Percentiles rank a stretch among this genome's conserved stretches.
Evolutionary conservation across 495 filamentous ascomycete species (phyloP).

Genomic region (Neurospora sp.): DNA sequence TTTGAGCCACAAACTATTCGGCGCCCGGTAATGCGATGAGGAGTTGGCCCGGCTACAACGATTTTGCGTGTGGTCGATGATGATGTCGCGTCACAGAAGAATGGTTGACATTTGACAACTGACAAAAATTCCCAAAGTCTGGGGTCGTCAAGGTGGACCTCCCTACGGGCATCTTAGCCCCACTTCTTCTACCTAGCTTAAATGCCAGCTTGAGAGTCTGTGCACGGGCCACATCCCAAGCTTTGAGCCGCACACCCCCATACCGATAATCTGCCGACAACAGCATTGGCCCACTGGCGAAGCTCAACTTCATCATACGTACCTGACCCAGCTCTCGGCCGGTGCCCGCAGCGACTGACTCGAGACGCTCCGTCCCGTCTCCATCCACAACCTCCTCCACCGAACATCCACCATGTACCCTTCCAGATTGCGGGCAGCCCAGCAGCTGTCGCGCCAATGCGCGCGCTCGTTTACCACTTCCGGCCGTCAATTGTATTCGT

Average conservation of each 20-base stretch:
- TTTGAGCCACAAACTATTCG: background rate
- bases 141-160: background rate
- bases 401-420: conserved; percentile 42
- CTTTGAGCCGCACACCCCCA: background rate
- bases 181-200: background rate
- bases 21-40: background rate
- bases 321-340: conserved; percentile 4
- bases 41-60: background rate
- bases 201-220: background rate
- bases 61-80: background rate
- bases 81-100: background rate
- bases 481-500: conserved; percentile 27
- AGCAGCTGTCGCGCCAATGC: conserved; percentile 17
- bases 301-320: background rate
- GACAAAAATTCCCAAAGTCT: background rate
- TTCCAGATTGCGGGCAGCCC: conserved; percentile 39
- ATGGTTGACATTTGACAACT: background rate
- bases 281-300: background rate
- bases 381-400: conserved; percentile 19
- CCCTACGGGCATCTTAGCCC: background rate
- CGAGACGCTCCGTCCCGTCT: conserved; percentile 6
- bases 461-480: conserved; percentile 26
- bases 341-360: conserved; percentile 5
- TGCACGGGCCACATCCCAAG: background rate
- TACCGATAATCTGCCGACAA: background rate